phyloP scores from a whole-genome alignment of 75 land plant genomes.

The Cryptomeria japonica region DNA sequence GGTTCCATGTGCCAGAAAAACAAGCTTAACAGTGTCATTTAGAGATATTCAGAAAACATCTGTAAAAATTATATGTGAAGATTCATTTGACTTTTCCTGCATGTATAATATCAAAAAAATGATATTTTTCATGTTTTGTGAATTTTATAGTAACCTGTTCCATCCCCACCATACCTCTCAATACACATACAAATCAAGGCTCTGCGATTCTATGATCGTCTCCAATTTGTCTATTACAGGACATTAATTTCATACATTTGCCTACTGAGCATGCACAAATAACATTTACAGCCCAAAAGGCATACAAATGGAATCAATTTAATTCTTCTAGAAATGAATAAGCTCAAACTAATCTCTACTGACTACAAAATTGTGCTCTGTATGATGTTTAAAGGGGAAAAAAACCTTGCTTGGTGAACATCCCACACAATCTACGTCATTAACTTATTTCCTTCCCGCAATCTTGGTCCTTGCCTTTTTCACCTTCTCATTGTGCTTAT shows the following conservation, averaged over 20 bases:
- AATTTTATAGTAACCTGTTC: not conserved
- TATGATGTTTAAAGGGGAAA: not conserved
- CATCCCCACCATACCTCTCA: not conserved
- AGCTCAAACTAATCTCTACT: not conserved
- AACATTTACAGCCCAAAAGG: conserved; percentile 12
- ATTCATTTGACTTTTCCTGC: not conserved
- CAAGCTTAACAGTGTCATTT: not conserved
- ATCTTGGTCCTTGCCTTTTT: conserved; percentile 36
- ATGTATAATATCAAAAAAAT: not conserved
- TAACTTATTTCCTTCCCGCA: conserved; percentile 1
- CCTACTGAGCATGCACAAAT: not conserved
- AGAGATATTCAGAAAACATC: not conserved
- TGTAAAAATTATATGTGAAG: not conserved
- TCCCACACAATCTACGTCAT: not conserved
- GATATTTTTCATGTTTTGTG: not conserved
- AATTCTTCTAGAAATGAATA: not conserved
- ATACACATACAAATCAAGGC: not conserved
- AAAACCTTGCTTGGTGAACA: not conserved
- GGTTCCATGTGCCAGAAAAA: not conserved
- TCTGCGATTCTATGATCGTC: not conserved
- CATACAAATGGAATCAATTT: not conserved
- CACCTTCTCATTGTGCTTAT: conserved; percentile 25
- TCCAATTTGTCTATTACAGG: not conserved
- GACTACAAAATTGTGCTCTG: conserved; percentile 9
- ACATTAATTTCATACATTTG: not conserved